Evolutionary conservation across 768 basidiomycete genomes (phyloP), one percentile per base, ranked within the genome.

Genomic region (Lyophyllum semitale): DNA sequence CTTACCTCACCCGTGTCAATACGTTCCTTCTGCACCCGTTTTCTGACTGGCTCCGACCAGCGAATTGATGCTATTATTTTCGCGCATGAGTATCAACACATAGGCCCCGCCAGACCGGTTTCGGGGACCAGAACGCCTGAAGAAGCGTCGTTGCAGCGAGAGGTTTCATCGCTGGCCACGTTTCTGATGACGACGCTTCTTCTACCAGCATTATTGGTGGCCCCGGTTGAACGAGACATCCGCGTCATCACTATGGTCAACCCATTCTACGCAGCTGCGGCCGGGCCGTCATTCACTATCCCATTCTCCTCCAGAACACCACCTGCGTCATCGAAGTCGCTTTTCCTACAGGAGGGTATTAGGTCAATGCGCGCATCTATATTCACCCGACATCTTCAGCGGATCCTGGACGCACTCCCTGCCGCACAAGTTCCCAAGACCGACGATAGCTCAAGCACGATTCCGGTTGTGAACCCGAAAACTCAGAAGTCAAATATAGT

Each of bases 191-290:
- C 83, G 7, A 95, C 93, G 1, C 76, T 91, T 6, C 78, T 97
- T 0, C 79, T 96, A 0, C 93, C 94, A 2, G 77, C 82, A 26
- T 74, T 96, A 3, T 83, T 97, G 15, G 84, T 89, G 23, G 88
- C 91, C 0, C 93, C 94, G 0, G 77, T 81, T n/a, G 94, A 95
- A 66, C 81, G 94, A 32, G 91, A 95, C 59, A 92, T 97, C 38
- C 88, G 95, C n/a, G 83, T 97, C 59, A 76, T 98, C 66, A 87
- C 86, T 53, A 77, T 94, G 37, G 81, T 95, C 66, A 93, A 94
- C 55, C 93, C 93, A 2, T 92, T 93, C 61, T 97, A 96, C 62
- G 87, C 93, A 2, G 92, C 95, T 1, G 88, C 91, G 0, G 75
- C 83, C 3, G 78, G 81, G 4, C 60, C 73, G 3, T 74, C 79